phyloP scores from a whole-genome alignment of 371 early-diverging fungal genomes.

The Batkoa obscura region DNA sequence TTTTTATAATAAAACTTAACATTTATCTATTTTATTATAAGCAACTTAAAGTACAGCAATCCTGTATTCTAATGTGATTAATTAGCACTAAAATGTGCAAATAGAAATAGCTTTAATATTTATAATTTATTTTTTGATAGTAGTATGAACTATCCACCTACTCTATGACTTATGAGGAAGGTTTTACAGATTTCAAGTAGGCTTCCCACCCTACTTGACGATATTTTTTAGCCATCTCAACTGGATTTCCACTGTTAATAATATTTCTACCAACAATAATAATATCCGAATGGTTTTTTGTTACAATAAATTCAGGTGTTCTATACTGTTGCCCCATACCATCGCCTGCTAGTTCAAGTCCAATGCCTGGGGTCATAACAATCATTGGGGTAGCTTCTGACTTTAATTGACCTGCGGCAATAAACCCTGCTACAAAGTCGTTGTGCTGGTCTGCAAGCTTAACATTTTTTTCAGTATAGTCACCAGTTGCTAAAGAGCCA shows the following conservation, averaged over 20 bases:
- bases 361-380: conserved; percentile 89
- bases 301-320: conserved; percentile 68
- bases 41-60: too few relatives aligned
- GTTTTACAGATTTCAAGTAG: too few relatives aligned
- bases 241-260: conserved; percentile 58
- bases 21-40: too few relatives aligned
- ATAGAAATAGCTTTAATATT: too few relatives aligned
- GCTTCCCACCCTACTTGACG: conserved; percentile 88
- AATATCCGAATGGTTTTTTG: conserved; percentile 72
- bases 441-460: conserved; percentile 65
- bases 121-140: too few relatives aligned
- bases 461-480: conserved; percentile 69
- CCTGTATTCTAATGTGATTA: too few relatives aligned
- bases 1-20: too few relatives aligned
- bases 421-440: conserved; percentile 88
- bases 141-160: too few relatives aligned
- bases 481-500: conserved; percentile 62
- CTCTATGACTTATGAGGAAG: too few relatives aligned
- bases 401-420: conserved; percentile 57
- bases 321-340: conserved; percentile 86
- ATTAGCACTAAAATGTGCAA: too few relatives aligned
- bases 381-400: conserved; percentile 44
- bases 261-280: conserved; percentile 96
- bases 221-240: conserved; percentile 55
- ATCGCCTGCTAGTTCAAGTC: conserved; percentile 61